Percentiles rank a stretch among this genome's conserved stretches.
Conservation (phyloP, 139 green algal species). For the Axilococcus clingmanii region DNA sequence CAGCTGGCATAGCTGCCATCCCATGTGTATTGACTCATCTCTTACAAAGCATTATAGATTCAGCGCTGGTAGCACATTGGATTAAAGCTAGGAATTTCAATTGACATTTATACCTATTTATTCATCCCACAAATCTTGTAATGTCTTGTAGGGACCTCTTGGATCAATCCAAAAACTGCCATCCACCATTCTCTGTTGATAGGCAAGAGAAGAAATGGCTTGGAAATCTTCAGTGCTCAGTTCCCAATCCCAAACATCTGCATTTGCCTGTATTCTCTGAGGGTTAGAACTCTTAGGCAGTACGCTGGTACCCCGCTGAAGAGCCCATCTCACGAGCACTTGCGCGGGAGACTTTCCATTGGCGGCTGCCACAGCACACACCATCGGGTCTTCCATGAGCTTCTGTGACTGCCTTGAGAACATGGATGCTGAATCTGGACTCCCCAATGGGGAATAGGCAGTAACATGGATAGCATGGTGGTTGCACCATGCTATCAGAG, state of each 20-base stretch:
- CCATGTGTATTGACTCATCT: constrained; percentile 43
- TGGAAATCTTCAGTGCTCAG: constrained; percentile 46
- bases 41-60: constrained; percentile 46
- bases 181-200: constrained; percentile 67
- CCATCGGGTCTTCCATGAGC: constrained; percentile 50
- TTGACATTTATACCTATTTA: not conserved
- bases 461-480: constrained; percentile 72
- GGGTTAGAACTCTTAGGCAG: constrained; percentile 80
- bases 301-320: constrained; percentile 77
- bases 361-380: constrained; percentile 46
- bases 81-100: constrained; percentile 8
- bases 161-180: constrained; percentile 50
- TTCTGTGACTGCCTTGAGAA: constrained; percentile 40
- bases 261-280: constrained; percentile 67
- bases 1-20: constrained; percentile 34
- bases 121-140: not conserved
- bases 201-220: constrained; percentile 34
- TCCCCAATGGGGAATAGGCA: constrained; percentile 81
- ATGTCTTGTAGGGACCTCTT: constrained; percentile 26
- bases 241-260: constrained; percentile 64
- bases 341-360: constrained; percentile 55
- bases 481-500: constrained; percentile 38
- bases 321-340: constrained; percentile 79
- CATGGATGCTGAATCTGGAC: constrained; percentile 62
- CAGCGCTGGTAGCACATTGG: constrained; percentile 35